Evolutionary conservation across 2,329 filamentous ascomycete genomes (phyloP).

Genomic region (Venturia carpophila): DNA sequence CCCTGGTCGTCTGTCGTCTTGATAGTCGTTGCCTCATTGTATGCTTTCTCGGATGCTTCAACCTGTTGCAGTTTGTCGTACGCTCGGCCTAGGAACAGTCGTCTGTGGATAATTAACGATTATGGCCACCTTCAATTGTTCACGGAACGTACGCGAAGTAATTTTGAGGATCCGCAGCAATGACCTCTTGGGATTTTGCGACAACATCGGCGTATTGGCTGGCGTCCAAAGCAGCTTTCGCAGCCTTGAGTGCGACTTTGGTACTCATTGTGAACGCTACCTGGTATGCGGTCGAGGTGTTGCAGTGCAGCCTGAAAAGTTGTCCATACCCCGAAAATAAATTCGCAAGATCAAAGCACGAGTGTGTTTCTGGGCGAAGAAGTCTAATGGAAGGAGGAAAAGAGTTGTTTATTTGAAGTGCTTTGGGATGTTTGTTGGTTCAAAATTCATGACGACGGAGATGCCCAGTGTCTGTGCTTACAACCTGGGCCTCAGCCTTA

Average conservation of each 20-base stretch:
- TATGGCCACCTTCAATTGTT: background rate
- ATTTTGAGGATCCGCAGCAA: conserved; percentile 66
- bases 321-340: background rate
- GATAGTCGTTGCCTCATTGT: conserved; percentile 61
- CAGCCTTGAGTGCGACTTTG: conserved; percentile 74
- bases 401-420: background rate
- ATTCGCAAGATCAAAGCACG: background rate
- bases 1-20: conserved; percentile 72
- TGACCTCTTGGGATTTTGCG: conserved; percentile 58
- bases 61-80: conserved; percentile 65
- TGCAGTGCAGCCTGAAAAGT: conserved; percentile 24
- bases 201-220: conserved; percentile 72
- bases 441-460: background rate
- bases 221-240: conserved; percentile 68
- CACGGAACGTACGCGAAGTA: conserved; percentile 63
- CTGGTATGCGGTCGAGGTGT: background rate
- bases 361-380: background rate
- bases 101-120: conserved; percentile 37
- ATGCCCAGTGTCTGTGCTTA: background rate
- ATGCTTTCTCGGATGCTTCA: conserved; percentile 68
- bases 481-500: conserved; percentile 10
- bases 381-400: background rate
- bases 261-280: conserved; percentile 24
- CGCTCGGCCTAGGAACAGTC: conserved; percentile 82
- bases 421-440: background rate